phyloP scores from a whole-genome alignment of 2,329 filamentous ascomycete genomes.

The Claviceps pazoutovae region DNA sequence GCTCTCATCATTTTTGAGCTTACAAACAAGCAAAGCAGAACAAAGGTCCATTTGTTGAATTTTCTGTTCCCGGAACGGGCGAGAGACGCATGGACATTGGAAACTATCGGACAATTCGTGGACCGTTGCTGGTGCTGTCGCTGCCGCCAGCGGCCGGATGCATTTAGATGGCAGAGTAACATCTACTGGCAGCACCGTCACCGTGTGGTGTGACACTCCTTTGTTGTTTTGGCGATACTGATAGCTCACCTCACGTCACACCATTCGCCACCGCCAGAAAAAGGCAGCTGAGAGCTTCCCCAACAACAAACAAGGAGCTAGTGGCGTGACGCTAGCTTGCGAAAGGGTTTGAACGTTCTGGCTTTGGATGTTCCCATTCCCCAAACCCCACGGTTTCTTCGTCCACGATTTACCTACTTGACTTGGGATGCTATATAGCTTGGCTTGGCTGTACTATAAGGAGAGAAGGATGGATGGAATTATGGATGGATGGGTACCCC shows the following conservation, averaged over 20 bases:
- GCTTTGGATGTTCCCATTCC: not conserved
- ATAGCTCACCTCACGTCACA: too few species aligned
- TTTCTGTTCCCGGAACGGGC: too few species aligned
- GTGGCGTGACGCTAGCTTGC: not conserved
- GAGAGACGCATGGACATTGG: too few species aligned
- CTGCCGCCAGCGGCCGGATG: not conserved
- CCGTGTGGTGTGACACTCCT: not conserved
- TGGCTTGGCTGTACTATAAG: not conserved
- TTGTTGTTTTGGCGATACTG: not conserved
- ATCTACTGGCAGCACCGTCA: not conserved
- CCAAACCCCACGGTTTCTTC: not conserved
- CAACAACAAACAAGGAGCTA: not conserved
- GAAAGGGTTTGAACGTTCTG: not conserved
- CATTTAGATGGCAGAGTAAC: not conserved
- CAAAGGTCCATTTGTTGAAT: too few species aligned
- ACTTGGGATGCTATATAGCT: not conserved
- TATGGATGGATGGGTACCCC: too few species aligned
- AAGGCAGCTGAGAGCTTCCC: not conserved
- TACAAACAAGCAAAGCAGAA: too few species aligned
- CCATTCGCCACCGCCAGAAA: too few species aligned
- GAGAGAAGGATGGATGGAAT: not conserved
- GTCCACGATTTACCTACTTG: too few species aligned
- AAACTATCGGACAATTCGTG: too few species aligned
- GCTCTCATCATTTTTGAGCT: too few species aligned
- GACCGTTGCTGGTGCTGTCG: not conserved